These are phyloP conservation scores for Lactifluus echinatus DNA, from an alignment of 768 basidiomycete species.

Conservation along the genomic window DNA sequence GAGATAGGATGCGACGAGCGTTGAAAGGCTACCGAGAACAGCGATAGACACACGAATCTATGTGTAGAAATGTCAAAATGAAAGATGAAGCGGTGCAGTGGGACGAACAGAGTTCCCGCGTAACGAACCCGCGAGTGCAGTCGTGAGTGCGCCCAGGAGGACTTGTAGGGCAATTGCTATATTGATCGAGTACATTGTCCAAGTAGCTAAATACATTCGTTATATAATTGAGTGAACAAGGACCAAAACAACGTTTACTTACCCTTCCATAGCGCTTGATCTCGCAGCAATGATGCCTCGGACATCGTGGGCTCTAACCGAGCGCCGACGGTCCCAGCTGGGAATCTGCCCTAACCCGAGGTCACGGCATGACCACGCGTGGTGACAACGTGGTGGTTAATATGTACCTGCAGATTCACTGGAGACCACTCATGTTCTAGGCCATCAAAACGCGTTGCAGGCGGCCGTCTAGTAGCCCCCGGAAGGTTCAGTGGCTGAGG, in stretches of 20 bases:
- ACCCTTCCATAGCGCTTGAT: neutral
- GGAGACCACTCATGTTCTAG: neutral
- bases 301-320: neutral
- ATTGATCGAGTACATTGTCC: slow-evolving; percentile 16
- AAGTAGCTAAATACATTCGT: neutral
- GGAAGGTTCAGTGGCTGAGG: neutral
- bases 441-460: neutral
- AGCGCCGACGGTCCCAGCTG: neutral
- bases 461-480: neutral
- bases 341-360: neutral
- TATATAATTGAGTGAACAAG: no score
- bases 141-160: slow-evolving; percentile 22
- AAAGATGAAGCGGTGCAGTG: neutral
- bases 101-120: slow-evolving; percentile 8
- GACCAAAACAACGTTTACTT: neutral
- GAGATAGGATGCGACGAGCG: slow-evolving; percentile 60
- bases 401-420: neutral
- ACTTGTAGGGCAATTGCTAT: slow-evolving; percentile 23
- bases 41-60: slow-evolving; percentile 31
- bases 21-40: slow-evolving; percentile 46
- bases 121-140: slow-evolving; percentile 17
- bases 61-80: neutral
- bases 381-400: neutral
- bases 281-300: neutral
- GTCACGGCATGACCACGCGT: neutral